These are phyloP conservation scores for Salix koriyanagi DNA, from an alignment of 345 rosid species.

Conservation along the genomic window DNA sequence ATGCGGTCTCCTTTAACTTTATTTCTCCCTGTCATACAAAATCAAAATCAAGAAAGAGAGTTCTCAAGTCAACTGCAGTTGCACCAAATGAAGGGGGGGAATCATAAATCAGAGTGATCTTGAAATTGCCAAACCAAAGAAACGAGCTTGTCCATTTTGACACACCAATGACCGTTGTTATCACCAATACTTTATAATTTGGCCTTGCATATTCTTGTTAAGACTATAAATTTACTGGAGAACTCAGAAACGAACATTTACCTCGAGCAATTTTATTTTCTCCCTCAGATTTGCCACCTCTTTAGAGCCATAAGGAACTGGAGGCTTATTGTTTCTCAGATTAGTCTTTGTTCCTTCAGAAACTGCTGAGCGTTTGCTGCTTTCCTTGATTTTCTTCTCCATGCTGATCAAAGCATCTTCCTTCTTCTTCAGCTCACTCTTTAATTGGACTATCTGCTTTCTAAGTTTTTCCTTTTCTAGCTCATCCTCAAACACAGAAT, in stretches of 20 bases:
- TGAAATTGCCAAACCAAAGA: background rate
- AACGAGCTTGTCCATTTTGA: background rate
- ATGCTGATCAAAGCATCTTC: constrained; percentile 39
- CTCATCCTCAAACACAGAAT: constrained; percentile 45
- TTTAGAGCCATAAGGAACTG: constrained; percentile 38
- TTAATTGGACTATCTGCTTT: constrained; percentile 49
- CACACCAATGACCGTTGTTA: background rate
- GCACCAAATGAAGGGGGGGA: background rate
- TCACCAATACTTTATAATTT: background rate
- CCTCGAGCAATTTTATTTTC: constrained; percentile 62
- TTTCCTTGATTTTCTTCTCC: constrained; percentile 50
- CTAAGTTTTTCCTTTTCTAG: constrained; percentile 60
- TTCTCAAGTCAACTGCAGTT: background rate
- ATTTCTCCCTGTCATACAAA: constrained; percentile 56
- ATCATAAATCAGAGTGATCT: background rate
- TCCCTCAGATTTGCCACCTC: constrained; percentile 58
- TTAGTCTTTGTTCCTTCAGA: constrained; percentile 37
- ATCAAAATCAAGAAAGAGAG: background rate
- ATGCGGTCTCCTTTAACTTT: constrained; percentile 50
- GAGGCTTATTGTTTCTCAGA: constrained; percentile 40
- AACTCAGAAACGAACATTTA: constrained; percentile 15
- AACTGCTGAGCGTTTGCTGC: constrained; percentile 33
- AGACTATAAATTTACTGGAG: background rate
- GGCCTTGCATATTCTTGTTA: background rate
- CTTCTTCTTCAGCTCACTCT: constrained; percentile 66